These are phyloP conservation scores for Beauveria rudraprayagi DNA, from an alignment of 2,329 filamentous ascomycete genomes.

Conservation along the genomic window DNA sequence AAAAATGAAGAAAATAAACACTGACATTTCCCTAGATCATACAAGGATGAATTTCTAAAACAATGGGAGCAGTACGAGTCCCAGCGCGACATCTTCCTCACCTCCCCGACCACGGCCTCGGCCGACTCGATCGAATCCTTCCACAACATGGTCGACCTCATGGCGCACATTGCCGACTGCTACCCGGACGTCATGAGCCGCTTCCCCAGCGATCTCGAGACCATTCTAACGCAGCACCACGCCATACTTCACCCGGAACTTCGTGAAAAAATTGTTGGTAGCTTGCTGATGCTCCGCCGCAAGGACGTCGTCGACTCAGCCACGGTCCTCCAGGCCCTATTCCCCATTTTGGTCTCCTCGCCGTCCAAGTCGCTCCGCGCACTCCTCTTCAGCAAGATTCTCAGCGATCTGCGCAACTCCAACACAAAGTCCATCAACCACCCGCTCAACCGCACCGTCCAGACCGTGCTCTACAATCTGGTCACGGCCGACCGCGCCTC, in stretches of 20 bases:
- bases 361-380: constrained; percentile 82
- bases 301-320: constrained; percentile 89
- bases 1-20: background rate
- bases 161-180: constrained; percentile 88
- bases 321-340: constrained; percentile 79
- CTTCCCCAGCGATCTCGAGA: constrained; percentile 75
- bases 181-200: constrained; percentile 72
- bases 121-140: constrained; percentile 75
- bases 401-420: constrained; percentile 79
- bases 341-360: constrained; percentile 86
- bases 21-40: constrained; percentile 50
- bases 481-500: constrained; percentile 79
- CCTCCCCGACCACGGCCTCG: constrained; percentile 69
- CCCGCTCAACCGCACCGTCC: constrained; percentile 83
- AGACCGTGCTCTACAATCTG: constrained; percentile 87
- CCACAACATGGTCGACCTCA: constrained; percentile 84
- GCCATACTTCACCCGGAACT: constrained; percentile 73
- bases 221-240: constrained; percentile 76
- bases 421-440: constrained; percentile 88
- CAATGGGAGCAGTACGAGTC: constrained; percentile 90
- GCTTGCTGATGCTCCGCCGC: constrained; percentile 75
- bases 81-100: constrained; percentile 83
- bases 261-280: constrained; percentile 89
- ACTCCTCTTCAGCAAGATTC: constrained; percentile 79
- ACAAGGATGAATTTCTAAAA: constrained; percentile 78